Percentiles rank a stretch among this genome's conserved stretches.
Conservation (phyloP, 1,284 basidiomycete species). For the Erythrobasidium hasegawianum region DNA sequence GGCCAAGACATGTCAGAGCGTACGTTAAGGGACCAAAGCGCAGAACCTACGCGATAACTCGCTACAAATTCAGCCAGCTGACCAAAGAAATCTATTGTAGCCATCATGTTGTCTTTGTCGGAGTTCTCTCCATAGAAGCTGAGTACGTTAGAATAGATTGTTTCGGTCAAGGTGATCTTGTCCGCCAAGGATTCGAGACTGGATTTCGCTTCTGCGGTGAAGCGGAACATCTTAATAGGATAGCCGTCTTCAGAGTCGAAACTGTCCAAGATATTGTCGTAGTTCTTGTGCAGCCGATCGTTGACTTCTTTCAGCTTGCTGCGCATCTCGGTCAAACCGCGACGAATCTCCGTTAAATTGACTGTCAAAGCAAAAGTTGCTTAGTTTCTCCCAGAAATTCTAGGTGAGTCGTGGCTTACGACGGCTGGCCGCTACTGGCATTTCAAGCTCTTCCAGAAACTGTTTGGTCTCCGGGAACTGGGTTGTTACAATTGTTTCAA, state of each 20-base stretch:
- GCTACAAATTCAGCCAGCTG: constrained; percentile 93
- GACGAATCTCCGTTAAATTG: constrained; percentile 70
- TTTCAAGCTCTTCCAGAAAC: constrained; percentile 83
- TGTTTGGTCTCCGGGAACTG: constrained; percentile 83
- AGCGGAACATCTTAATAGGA: constrained; percentile 83
- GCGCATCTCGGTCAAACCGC: constrained; percentile 66
- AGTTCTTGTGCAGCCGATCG: constrained; percentile 72
- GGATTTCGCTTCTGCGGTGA: constrained; percentile 66
- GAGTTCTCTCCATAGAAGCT: constrained; percentile 82
- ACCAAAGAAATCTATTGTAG: constrained; percentile 75
- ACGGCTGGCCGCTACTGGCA: constrained; percentile 88
- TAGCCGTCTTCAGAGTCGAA: constrained; percentile 63
- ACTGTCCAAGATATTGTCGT: constrained; percentile 61
- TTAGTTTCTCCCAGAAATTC: background rate
- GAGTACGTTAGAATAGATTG: constrained; percentile 73
- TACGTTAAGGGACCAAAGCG: background rate
- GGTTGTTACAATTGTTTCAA: constrained; percentile 81
- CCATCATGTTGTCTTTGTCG: constrained; percentile 56
- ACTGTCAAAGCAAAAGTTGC: constrained; percentile 53
- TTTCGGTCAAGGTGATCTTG: constrained; percentile 75
- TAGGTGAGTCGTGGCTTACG: constrained; percentile 61
- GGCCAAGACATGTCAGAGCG: background rate
- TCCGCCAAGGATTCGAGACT: constrained; percentile 77
- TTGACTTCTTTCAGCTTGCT: constrained; percentile 73
- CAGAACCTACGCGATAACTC: constrained; percentile 70